These are phyloP conservation scores for Caloboletus firmus DNA, from an alignment of 1,284 basidiomycete species.

Conservation along the genomic window DNA sequence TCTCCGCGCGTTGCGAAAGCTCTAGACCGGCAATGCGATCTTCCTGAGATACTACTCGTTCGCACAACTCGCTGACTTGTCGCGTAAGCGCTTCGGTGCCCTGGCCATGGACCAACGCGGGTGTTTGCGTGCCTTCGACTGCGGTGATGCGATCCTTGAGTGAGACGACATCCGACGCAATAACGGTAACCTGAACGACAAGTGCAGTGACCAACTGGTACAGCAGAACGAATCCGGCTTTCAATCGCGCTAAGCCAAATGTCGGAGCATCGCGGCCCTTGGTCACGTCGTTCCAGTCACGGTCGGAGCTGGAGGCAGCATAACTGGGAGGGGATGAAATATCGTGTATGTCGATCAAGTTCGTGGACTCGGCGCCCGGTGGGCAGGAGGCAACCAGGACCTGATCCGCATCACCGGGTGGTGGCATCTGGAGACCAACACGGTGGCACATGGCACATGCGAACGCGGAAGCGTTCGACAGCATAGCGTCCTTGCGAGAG, in stretches of 20 bases:
- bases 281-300: background rate
- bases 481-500: background rate
- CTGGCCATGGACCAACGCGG: background rate
- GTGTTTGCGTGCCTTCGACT: constrained; percentile 11
- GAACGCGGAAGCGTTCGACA: constrained; percentile 1
- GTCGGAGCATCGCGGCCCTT: background rate
- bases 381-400: background rate
- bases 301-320: background rate
- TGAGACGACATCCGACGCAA: constrained; percentile 16
- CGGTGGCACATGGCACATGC: background rate
- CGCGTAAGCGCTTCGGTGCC: constrained; percentile 7
- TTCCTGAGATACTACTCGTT: constrained; percentile 14
- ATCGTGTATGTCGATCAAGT: background rate
- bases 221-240: constrained; percentile 7
- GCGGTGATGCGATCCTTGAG: constrained; percentile 22
- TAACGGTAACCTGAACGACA: constrained; percentile 1
- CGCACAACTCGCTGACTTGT: constrained; percentile 8
- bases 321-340: background rate
- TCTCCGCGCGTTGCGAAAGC: constrained; percentile 2
- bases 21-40: constrained; percentile 18
- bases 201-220: constrained; percentile 10
- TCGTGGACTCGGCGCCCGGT: background rate
- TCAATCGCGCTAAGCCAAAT: constrained; percentile 7
- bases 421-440: background rate
- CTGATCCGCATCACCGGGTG: background rate